Conservation (phyloP, 2,329 filamentous ascomycete species). For the Dichotomopilus funicola region DNA sequence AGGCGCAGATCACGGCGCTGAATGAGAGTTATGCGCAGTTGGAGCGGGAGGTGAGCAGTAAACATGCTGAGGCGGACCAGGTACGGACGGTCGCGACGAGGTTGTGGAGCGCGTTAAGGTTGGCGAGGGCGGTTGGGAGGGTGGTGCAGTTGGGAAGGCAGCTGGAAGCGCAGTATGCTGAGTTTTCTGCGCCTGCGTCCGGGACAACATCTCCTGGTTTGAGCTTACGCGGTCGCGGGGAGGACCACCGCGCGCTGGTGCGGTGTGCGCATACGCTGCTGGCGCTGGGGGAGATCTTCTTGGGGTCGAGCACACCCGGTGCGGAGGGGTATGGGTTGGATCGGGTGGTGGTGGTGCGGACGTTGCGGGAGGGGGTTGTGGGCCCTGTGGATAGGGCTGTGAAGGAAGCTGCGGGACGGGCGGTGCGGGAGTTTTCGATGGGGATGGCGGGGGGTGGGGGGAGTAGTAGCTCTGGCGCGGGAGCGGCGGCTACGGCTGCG, state of each 20-base stretch:
- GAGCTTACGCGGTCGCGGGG: slow-evolving; percentile 33
- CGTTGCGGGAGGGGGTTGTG: slow-evolving; percentile 61
- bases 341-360: slow-evolving; percentile 63
- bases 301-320: slow-evolving; percentile 40
- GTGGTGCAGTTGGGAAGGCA: slow-evolving; percentile 78
- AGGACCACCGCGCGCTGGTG: slow-evolving; percentile 74
- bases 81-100: slow-evolving; percentile 70
- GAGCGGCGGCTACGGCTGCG: slow-evolving; percentile 27
- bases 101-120: slow-evolving; percentile 70
- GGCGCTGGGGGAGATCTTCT: slow-evolving; percentile 64
- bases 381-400: slow-evolving; percentile 67
- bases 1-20: slow-evolving; percentile 70
- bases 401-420: slow-evolving; percentile 67
- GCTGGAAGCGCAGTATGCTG: slow-evolving; percentile 76
- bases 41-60: slow-evolving; percentile 77
- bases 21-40: slow-evolving; percentile 81
- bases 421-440: slow-evolving; percentile 78
- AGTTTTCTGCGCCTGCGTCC: slow-evolving; percentile 39
- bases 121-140: slow-evolving; percentile 69
- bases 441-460: slow-evolving; percentile 36
- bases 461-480: background rate
- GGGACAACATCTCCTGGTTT: background rate
- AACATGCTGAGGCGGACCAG: slow-evolving; percentile 80
- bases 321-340: slow-evolving; percentile 68
- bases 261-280: slow-evolving; percentile 74